Conservation (phyloP, 2,329 filamentous ascomycete genomes). For the Scolecobasidium constrictum region DNA sequence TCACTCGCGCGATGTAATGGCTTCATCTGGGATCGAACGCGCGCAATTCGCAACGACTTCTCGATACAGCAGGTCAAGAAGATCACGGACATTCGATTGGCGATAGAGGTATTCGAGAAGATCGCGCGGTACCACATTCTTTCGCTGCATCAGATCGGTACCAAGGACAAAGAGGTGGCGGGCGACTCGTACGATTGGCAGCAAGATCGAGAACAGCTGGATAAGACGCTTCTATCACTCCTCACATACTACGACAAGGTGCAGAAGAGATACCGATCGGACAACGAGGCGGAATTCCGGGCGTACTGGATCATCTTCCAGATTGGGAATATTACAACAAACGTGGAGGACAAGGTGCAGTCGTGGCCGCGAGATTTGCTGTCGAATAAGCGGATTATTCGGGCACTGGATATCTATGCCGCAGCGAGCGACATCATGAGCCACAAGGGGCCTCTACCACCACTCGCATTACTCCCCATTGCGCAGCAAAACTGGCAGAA, state of each 20-base stretch:
- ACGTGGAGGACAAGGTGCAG: constrained; percentile 48
- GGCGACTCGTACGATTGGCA: constrained; percentile 43
- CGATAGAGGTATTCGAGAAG: constrained; percentile 50
- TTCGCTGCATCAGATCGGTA: constrained; percentile 47
- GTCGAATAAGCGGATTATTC: constrained; percentile 41
- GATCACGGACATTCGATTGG: constrained; percentile 42
- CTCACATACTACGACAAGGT: constrained; percentile 51
- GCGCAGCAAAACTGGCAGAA: constrained; percentile 47
- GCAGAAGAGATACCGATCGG: constrained; percentile 32
- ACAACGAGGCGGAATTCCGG: constrained; percentile 53
- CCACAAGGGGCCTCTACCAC: constrained; percentile 39
- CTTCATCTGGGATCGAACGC: constrained; percentile 56
- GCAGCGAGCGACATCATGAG: constrained; percentile 43
- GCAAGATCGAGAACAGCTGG: constrained; percentile 54
- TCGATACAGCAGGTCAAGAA: constrained; percentile 50
- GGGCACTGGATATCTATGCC: constrained; percentile 45
- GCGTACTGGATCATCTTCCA: constrained; percentile 51
- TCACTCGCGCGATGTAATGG: not conserved
- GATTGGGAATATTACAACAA: constrained; percentile 37
- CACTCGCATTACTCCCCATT: constrained; percentile 37
- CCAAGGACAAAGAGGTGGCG: constrained; percentile 23
- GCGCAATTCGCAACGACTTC: constrained; percentile 54
- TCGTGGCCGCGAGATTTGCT: constrained; percentile 41
- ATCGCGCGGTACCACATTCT: constrained; percentile 55
- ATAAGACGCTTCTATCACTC: constrained; percentile 50